Evolutionary conservation across 2,329 filamentous ascomycete species (phyloP).

Genomic region (Penicillium sp.): DNA sequence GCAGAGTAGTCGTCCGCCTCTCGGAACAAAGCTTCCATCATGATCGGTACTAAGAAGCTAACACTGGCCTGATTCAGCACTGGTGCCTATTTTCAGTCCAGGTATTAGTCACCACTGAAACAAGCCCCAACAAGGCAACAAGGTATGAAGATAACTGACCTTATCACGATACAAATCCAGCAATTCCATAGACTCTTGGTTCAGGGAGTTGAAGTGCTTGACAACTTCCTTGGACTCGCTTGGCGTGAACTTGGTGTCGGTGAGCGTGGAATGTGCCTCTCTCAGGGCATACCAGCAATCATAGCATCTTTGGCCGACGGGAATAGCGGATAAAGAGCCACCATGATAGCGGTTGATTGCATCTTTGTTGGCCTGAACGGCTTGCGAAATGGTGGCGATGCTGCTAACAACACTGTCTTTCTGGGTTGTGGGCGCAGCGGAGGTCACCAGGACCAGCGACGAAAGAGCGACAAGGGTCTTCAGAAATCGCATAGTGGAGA

Average conservation of each 20-base stretch:
- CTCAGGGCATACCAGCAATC: slow-evolving; percentile 3
- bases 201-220: background rate
- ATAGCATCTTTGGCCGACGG: background rate
- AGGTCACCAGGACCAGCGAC: background rate
- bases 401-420: background rate
- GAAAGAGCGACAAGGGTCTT: background rate
- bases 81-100: background rate
- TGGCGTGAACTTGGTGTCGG: slow-evolving; percentile 2
- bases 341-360: slow-evolving; percentile 1
- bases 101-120: background rate
- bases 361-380: background rate
- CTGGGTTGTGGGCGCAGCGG: background rate
- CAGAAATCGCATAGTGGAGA: background rate
- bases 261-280: slow-evolving; percentile 3
- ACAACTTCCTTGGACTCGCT: background rate
- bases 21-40: slow-evolving; percentile 2
- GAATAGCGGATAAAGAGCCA: background rate
- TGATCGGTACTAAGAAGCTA: background rate
- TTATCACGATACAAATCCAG: background rate
- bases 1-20: slow-evolving; percentile 2
- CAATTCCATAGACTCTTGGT: background rate
- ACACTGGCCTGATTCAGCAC: background rate
- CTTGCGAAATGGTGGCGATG: background rate
- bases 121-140: background rate
- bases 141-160: background rate